phyloP scores from a whole-genome alignment of 1,284 basidiomycete genomes.

The Cutaneotrichosporon arboriforme region DNA sequence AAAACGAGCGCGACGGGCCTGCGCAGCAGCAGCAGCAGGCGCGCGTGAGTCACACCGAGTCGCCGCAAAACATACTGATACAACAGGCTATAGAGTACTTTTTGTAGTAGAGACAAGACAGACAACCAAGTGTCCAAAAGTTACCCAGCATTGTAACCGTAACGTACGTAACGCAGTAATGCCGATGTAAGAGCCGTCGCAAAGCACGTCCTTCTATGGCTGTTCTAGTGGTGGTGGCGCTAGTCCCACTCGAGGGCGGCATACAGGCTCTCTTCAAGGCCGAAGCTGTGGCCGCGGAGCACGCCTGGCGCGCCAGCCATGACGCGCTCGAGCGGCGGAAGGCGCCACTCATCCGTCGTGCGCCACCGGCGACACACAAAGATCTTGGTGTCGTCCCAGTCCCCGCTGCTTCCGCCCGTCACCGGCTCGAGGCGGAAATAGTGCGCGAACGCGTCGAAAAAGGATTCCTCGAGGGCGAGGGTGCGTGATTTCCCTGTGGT shows the following conservation, averaged over 20 bases:
- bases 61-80: constrained; percentile 12
- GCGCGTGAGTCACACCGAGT: constrained; percentile 22
- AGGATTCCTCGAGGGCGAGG: constrained; percentile 42
- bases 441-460: constrained; percentile 38
- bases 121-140: neutral
- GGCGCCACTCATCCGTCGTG: constrained; percentile 31
- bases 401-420: constrained; percentile 15
- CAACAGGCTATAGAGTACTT: constrained; percentile 44
- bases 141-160: constrained; percentile 18
- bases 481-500: constrained; percentile 39
- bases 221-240: too few relatives aligned
- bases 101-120: constrained; percentile 31
- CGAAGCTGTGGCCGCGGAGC: constrained; percentile 30
- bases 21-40: constrained; percentile 39
- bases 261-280: constrained; percentile 37
- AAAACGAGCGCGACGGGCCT: constrained; percentile 63
- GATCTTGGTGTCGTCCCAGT: constrained; percentile 31
- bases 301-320: constrained; percentile 39
- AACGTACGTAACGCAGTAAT: neutral
- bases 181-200: neutral
- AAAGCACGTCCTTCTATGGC: too few relatives aligned
- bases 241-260: constrained; percentile 35
- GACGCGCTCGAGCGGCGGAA: constrained; percentile 30
- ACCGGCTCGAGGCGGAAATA: constrained; percentile 41
- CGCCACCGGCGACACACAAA: constrained; percentile 42